Evolutionary conservation across 2,329 filamentous ascomycete genomes (phyloP), one percentile per base, ranked within the genome.

Genomic region (Dactylellina cionopaga): DNA sequence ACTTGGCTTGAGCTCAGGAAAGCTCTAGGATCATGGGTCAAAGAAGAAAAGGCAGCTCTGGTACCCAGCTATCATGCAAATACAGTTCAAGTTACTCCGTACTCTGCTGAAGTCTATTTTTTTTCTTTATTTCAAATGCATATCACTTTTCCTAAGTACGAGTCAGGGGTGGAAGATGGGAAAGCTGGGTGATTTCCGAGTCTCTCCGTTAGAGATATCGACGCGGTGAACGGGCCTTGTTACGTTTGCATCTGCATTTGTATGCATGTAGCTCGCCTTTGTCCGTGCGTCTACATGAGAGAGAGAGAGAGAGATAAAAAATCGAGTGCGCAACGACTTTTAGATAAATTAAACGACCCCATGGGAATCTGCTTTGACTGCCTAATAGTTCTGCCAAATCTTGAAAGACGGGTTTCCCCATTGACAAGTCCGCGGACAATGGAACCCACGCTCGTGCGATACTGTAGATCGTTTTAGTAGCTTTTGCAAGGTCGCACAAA

Each of bases 211-310:
- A 5, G 35, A 27, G 51, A 55, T 55, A 58, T 66, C 41, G 24
- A 41, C 49, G 51, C 31, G 49, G 39, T n/a, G n/a, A n/a, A n/a
- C 60, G 37, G 17, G 11, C 19, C 13, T 29, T 47, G 22, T 29
- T n/a, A 7, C 17, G 29, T 10, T 39, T 47, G 39, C 39, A 37
- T 41, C 37, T 47, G 27, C 62, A 35, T 58, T 43, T 39, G 19
- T 41, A 39, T 66, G 62, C 43, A 66, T 58, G 62, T 66, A 66
- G 51, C 52, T 66, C 62, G 62, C 51, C 62, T 66, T 66, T 66
- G 62, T 66, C 62, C 62, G 62, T 66, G 62, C 51, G 62, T 58
- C 41, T 66, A 65, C 51, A 58, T 55, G 49, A 17, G 24, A 55
- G 13, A 37, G 41, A 19, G 44, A 13, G 27, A 25, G 24, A 27